Evolutionary conservation across 2,329 filamentous ascomycete species (phyloP).

Genomic region (Fusarium pseudonygamai): DNA sequence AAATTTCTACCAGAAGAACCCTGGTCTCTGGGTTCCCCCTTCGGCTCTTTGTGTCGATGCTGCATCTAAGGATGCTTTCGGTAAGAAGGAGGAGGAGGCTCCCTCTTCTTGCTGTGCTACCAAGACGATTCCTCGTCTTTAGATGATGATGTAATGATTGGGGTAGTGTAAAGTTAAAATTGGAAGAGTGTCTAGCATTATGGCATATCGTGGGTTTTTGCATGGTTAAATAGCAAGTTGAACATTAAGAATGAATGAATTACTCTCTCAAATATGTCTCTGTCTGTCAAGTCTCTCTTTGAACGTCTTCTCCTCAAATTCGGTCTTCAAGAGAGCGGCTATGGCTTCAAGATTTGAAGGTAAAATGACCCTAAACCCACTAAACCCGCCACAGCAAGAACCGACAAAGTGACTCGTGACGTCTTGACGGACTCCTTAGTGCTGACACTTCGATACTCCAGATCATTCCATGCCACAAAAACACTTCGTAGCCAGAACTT

Average conservation of each 20-base stretch:
- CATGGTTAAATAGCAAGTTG: conserved; percentile 12
- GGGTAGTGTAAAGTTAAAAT: background rate
- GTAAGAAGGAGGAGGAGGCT: conserved; percentile 24
- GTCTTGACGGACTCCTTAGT: background rate
- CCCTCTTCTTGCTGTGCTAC: conserved; percentile 36
- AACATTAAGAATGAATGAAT: background rate
- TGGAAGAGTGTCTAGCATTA: background rate
- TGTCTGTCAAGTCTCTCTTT: background rate
- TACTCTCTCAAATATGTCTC: background rate
- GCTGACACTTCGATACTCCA: conserved; percentile 33
- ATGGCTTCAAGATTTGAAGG: background rate
- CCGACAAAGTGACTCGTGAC: fast-evolving
- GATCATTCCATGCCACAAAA: conserved; percentile 53
- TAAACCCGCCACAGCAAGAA: background rate
- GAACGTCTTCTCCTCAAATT: too few species aligned
- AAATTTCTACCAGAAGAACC: conserved; percentile 85
- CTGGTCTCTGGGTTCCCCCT: conserved; percentile 82
- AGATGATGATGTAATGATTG: background rate
- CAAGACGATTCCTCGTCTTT: conserved; percentile 26
- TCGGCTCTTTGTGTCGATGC: conserved; percentile 40
- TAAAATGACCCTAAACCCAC: background rate
- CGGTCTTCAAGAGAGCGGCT: background rate
- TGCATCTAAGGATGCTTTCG: conserved; percentile 36
- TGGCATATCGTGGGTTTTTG: conserved; percentile 5
- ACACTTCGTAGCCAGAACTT: conserved; percentile 59